A percentile compares a stretch with the other conserved stretches of the same genome.
These are phyloP conservation scores for Pichia norvegensis DNA, from an alignment of 1,139 yeast genomes.

Conservation along the genomic window DNA sequence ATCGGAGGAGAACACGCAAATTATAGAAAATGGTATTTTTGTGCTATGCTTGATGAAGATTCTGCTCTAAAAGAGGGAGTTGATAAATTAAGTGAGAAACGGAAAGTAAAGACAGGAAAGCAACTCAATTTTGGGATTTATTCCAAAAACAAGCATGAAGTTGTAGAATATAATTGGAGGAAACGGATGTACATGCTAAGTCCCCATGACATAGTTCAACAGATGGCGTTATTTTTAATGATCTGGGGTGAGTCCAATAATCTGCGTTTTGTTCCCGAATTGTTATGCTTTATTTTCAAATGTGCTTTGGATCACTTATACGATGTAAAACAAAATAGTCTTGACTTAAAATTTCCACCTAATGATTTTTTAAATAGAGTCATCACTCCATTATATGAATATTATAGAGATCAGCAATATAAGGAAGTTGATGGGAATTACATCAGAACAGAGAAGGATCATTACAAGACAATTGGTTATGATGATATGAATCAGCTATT, in stretches of 20 bases:
- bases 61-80: slow-evolving; percentile 42
- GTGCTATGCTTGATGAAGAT: slow-evolving; percentile 82
- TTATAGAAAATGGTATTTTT: slow-evolving; percentile 93
- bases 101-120: slow-evolving; percentile 29
- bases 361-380: slow-evolving; percentile 33
- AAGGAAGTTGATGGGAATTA: slow-evolving; percentile 33
- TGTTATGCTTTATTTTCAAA: slow-evolving; percentile 82
- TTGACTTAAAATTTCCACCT: slow-evolving; percentile 17
- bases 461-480: slow-evolving; percentile 64
- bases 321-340: slow-evolving; percentile 7
- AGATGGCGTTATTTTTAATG: slow-evolving; percentile 78
- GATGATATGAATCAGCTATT: slow-evolving; percentile 82
- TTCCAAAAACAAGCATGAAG: slow-evolving; percentile 45
- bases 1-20: slow-evolving; percentile 92
- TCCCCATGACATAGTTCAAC: slow-evolving; percentile 79
- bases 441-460: slow-evolving; percentile 55
- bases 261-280: slow-evolving; percentile 90
- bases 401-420: slow-evolving; percentile 38
- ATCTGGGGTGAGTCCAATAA: slow-evolving; percentile 99
- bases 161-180: slow-evolving; percentile 84
- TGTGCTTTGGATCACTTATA: slow-evolving; percentile 79
- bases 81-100: slow-evolving; percentile 36
- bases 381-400: slow-evolving; percentile 41
- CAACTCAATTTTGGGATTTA: slow-evolving; percentile 44
- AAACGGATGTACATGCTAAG: slow-evolving; percentile 61